These are phyloP conservation scores for Phaffomyces thermotolerans DNA, from an alignment of 805 yeast genomes.

Conservation along the genomic window DNA sequence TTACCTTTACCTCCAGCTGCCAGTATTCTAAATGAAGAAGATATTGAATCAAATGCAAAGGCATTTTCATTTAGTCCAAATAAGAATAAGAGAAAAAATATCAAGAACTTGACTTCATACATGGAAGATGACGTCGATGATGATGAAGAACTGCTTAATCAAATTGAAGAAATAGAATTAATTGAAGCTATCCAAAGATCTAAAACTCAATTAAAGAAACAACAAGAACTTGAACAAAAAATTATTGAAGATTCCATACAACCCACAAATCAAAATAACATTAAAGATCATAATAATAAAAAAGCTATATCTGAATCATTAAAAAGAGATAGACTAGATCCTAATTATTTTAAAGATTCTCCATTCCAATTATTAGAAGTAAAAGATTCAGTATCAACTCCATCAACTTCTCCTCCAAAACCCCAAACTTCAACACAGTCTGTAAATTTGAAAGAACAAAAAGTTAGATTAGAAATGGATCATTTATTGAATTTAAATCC, in stretches of 20 bases:
- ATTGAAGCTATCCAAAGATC: constrained; percentile 38
- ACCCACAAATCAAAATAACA: constrained; percentile 18
- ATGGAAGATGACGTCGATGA: background rate
- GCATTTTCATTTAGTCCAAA: constrained; percentile 19
- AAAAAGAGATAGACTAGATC: background rate
- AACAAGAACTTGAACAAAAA: constrained; percentile 26
- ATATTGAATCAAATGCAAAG: constrained; percentile 11
- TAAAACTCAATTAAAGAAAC: constrained; percentile 39
- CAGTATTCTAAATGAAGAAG: constrained; percentile 7
- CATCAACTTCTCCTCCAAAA: background rate
- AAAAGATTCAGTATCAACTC: background rate
- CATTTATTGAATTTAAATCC: constrained; percentile 9
- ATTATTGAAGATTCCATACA: constrained; percentile 27
- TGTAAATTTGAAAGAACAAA: background rate
- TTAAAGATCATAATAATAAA: constrained; percentile 19
- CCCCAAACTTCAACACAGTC: background rate
- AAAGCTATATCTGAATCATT: constrained; percentile 16
- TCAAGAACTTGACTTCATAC: no score
- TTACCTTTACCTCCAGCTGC: constrained; percentile 30
- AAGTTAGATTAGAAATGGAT: constrained; percentile 17
- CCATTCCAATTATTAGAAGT: constrained; percentile 15
- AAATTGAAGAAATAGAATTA: constrained; percentile 29
- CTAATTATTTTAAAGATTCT: constrained; percentile 23
- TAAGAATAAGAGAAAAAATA: constrained; percentile 9
- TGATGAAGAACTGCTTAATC: constrained; percentile 20